Evolutionary conservation across 441 rosid genomes (phyloP), one percentile per base, ranked within the genome.

Genomic region (Aleurites moluccanus): DNA sequence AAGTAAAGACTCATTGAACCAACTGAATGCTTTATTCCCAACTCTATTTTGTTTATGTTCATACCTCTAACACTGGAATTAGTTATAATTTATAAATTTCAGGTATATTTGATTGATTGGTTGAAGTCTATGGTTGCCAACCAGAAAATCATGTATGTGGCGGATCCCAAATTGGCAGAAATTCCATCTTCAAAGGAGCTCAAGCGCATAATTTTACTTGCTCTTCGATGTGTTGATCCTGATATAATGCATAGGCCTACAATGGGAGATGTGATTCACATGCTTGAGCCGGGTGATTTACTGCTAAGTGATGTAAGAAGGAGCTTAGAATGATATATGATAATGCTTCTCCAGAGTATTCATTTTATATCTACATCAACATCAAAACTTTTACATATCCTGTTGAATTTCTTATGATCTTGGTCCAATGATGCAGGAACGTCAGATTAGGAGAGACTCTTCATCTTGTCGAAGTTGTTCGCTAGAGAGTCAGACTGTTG

Each of bases 201-300:
- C 40, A 91, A 94, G 81, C 80, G 92, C 45, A 72, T 88, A 56
- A 69, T 88, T 64, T 76, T 91, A 81, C 75, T 94, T n/a, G 85
- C 94, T 35, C 87, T 91, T 64, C 85, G 88, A 21, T 94, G 98
- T 30, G 90, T 83, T 0, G 95, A 92, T 82, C 87, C 83, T 0
- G 93, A 89, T 40, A 52, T 75, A 44, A 73, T 82, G 9, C 84
- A 85, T 4, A 88, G 95, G 85, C 95, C 95, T 18, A 85, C 69
- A 65, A 94, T 93, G 90, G 90, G 88, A 72, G 87, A 88, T 57
- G 87, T 90, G 47, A 80, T 89, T 77, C 88, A 81, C 86, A 94
- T 92, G 97, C 89, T 91, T 1, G 89, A 91, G 80, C 92, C 88
- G 0, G 83, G 83, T 30, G 92, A 89, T 85, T 81, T 90, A 76